phyloP scores from a whole-genome alignment of 148 eudicot genomes.

The Polygonum maritimum region DNA sequence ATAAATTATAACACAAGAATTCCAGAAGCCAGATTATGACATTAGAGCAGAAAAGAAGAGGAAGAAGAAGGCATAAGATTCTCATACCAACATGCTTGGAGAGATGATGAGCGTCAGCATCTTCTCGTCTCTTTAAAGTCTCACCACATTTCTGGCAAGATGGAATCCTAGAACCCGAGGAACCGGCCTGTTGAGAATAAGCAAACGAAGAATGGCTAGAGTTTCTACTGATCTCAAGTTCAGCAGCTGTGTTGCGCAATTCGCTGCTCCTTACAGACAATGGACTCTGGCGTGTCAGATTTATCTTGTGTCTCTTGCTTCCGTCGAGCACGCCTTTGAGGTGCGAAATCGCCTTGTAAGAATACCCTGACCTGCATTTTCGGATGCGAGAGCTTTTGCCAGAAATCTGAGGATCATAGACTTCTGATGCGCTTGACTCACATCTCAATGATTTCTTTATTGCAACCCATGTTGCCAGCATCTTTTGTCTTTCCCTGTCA shows the following conservation, averaged over 20 bases:
- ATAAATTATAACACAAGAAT: background rate
- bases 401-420: conserved; percentile 20
- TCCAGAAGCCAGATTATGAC: background rate
- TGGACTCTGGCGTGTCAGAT: conserved; percentile 32
- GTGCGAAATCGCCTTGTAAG: conserved; percentile 21
- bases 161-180: conserved; percentile 9
- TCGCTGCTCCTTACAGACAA: conserved; percentile 51
- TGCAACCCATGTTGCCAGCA: conserved; percentile 22
- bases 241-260: conserved; percentile 26
- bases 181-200: conserved; percentile 15
- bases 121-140: conserved; percentile 42
- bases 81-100: conserved; percentile 57
- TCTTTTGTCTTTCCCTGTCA: background rate
- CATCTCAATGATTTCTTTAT: conserved; percentile 29
- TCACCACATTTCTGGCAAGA: conserved; percentile 55
- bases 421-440: conserved; percentile 23
- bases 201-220: background rate
- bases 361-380: conserved; percentile 22
- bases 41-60: background rate
- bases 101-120: conserved; percentile 53
- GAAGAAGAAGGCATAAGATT: background rate
- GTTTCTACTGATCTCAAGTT: conserved; percentile 25
- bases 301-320: conserved; percentile 34
- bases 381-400: conserved; percentile 6
- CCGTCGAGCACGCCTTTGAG: conserved; percentile 38